A percentile compares a stretch with the other conserved stretches of the same genome.
These are phyloP conservation scores for Scheffersomyces coipomensis DNA, from an alignment of 805 yeast genomes.

Conservation along the genomic window DNA sequence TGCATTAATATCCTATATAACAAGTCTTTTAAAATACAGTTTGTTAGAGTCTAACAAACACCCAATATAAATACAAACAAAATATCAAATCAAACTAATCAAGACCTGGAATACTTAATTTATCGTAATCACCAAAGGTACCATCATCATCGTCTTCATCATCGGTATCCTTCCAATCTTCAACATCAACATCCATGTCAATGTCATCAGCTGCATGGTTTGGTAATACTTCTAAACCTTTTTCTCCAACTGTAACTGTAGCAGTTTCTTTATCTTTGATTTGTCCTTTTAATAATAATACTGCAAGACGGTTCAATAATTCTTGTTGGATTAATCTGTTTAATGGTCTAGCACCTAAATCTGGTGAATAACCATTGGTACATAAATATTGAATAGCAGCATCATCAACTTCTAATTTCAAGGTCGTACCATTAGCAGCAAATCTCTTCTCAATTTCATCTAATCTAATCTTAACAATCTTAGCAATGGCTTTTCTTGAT, in stretches of 20 bases:
- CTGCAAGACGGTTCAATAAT: conserved; percentile 83
- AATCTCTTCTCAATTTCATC: conserved; percentile 84
- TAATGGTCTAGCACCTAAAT: conserved; percentile 96
- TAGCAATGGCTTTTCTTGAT: conserved; percentile 85
- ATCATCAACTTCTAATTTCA: conserved; percentile 69
- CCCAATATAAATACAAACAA: too few relatives aligned
- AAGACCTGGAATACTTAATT: conserved; percentile 11
- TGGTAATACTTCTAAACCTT: conserved; percentile 77
- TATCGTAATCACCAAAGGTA: background rate
- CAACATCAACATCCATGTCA: conserved; percentile 54
- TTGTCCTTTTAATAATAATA: conserved; percentile 84
- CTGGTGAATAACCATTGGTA: conserved; percentile 84
- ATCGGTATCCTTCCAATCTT: conserved; percentile 57
- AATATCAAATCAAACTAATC: too few relatives aligned
- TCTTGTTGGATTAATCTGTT: conserved; percentile 88
- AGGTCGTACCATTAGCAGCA: conserved; percentile 75
- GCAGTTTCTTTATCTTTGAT: conserved; percentile 85
- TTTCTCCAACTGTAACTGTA: conserved; percentile 53
- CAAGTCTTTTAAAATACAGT: too few relatives aligned
- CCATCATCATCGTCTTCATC: conserved; percentile 54
- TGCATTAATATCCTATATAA: too few relatives aligned
- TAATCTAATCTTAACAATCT: conserved; percentile 85
- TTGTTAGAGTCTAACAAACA: too few relatives aligned
- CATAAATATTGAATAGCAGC: conserved; percentile 81
- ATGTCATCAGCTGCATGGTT: conserved; percentile 69